These are phyloP conservation scores for Zanthoxylum bungeanum DNA, from an alignment of 345 rosid species.

Conservation along the genomic window DNA sequence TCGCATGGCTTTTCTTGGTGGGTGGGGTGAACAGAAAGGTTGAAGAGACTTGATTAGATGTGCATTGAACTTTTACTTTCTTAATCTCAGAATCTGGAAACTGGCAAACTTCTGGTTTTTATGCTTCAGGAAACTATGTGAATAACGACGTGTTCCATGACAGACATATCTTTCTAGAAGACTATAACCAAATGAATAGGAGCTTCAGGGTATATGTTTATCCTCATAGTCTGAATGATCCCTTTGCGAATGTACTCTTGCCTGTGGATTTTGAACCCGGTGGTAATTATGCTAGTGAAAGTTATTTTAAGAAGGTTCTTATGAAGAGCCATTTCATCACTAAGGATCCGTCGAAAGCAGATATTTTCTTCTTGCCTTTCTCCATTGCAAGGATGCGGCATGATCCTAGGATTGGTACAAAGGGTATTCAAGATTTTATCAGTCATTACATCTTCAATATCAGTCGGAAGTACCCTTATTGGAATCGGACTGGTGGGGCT, in stretches of 20 bases:
- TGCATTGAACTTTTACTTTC: constrained; percentile 1
- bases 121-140: constrained; percentile 39
- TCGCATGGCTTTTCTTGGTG: not conserved
- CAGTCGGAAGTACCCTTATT: constrained; percentile 48
- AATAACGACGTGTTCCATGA: constrained; percentile 41
- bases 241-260: constrained; percentile 42
- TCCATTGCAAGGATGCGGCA: constrained; percentile 56
- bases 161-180: constrained; percentile 45
- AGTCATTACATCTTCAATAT: constrained; percentile 37
- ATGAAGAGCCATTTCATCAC: constrained; percentile 50
- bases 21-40: not conserved
- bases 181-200: constrained; percentile 51
- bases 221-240: constrained; percentile 46
- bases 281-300: constrained; percentile 61
- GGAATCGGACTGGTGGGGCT: constrained; percentile 61
- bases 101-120: constrained; percentile 33
- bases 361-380: constrained; percentile 59
- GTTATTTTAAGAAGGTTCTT: constrained; percentile 53
- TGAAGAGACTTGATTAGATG: not conserved
- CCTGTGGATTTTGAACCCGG: constrained; percentile 44
- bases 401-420: constrained; percentile 37
- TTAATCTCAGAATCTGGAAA: constrained; percentile 18
- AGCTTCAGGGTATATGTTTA: constrained; percentile 55
- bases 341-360: constrained; percentile 39
- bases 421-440: constrained; percentile 41